Evolutionary conservation across 305 asterid genomes (phyloP).

Genomic region (Fraxinus sp.): DNA sequence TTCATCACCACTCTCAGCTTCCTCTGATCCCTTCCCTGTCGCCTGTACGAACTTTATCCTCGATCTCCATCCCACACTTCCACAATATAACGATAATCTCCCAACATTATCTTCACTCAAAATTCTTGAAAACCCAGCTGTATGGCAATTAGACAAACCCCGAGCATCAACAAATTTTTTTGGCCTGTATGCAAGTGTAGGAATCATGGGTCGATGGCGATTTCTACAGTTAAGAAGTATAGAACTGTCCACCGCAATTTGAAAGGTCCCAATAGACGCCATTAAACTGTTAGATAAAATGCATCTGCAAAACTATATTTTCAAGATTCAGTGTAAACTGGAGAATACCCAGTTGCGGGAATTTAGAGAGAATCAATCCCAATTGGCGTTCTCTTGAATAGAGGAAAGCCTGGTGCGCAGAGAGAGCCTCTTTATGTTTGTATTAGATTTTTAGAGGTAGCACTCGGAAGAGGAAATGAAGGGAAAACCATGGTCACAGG

Average conservation of each 20-base stretch:
- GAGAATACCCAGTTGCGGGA: constrained; percentile 23
- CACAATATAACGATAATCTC: constrained; percentile 39
- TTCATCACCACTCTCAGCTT: constrained; percentile 41
- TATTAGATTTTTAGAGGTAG: neutral
- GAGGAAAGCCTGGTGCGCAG: neutral
- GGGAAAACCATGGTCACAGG: constrained; percentile 21
- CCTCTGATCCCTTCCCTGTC: constrained; percentile 35
- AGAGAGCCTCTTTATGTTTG: constrained; percentile 14
- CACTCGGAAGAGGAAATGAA: constrained; percentile 5
- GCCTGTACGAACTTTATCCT: constrained; percentile 43
- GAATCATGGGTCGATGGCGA: constrained; percentile 40
- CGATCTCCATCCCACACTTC: constrained; percentile 41
- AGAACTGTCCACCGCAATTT: constrained; percentile 54
- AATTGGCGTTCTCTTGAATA: constrained; percentile 1
- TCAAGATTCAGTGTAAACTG: constrained; percentile 22
- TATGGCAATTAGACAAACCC: constrained; percentile 29
- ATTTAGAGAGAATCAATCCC: constrained; percentile 14
- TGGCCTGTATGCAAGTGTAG: constrained; percentile 32
- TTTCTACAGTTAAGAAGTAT: constrained; percentile 34
- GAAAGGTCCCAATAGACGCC: constrained; percentile 59
- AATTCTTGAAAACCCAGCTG: constrained; percentile 33
- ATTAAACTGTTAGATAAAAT: constrained; percentile 35
- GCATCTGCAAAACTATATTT: constrained; percentile 18
- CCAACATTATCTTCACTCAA: constrained; percentile 28
- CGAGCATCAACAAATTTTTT: constrained; percentile 35